Base-by-base conservation (phyloP, 2,329 filamentous ascomycete species). In the Dendryphion nanum region DNA sequence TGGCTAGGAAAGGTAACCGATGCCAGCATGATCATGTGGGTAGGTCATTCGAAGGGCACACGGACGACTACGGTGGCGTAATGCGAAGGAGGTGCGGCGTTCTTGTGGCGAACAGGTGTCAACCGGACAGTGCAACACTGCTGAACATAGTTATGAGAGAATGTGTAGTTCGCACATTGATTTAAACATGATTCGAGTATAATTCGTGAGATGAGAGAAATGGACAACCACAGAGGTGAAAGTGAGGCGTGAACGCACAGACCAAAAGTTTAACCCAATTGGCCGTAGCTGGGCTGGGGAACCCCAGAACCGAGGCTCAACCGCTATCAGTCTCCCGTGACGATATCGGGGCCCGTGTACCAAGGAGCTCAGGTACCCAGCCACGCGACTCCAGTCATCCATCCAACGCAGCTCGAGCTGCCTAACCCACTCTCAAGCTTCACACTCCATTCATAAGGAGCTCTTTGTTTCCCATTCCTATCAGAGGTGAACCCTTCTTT, bases 351-450 rank as follows among this genome's bases (percentile, higher is more conserved):
- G 30, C 36, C 16, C 21, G 17, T 16, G 30, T 28, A 16, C 17
- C 24, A 31, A 38, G 10, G 41, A 33, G 38, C 39, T 45, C 20
- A 44, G 37, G 47, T 47, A 52, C 50, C 45, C 53, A 59, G 53
- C 54, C 57, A 61, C 54, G 49, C 51, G 53, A 43, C 45, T 49
- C 43, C 15, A 42, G 41, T 53, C 47, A 51, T 19, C 48, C 53
- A 56, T 36, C 40, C 19, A 14, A 39, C 26, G 42, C 39, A 28
- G 38, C 24, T 23, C 24, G 35, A 35, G 42, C 42, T 45, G 42
- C 42, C 42, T 45, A 13, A 6, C n/a, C 20, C 8, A n/a, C 29
- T 17, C 8, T 30, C 29, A 3, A 14, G 20, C 32, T 34, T n/a
- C 29, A 30, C 19, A 23, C 18, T 21, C 19, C 5, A 12, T 19